Base-by-base conservation (phyloP, 2,329 filamentous ascomycete species). In the Cadophora sp. region DNA sequence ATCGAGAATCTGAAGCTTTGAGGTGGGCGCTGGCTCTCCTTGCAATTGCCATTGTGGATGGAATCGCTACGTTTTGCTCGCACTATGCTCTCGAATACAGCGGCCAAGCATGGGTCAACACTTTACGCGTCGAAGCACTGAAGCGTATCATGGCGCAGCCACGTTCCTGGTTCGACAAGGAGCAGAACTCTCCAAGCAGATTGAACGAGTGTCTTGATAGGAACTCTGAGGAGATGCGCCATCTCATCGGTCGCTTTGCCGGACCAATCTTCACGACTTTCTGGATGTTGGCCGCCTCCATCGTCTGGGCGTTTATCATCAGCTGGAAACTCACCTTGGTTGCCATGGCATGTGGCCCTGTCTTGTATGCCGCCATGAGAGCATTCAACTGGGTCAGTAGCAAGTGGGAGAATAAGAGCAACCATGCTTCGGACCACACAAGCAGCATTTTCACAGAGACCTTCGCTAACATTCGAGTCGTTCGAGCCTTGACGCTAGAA, bases 211-310 rank as follows among this genome's bases (percentile, higher is more conserved):
- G 86, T 55, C 84, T 98, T 0, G 93, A 97, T 74, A 87, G 91
- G 19, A 92, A 93, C 74, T 92, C 91, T 0, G 94, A 98, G 77
- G 93, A 97, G 76, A 94, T 96, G 87, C 87, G 92, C 9, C 94
- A 92, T 73, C 81, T 98, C 0, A 84, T 97, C 0, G 91, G 92
- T 1, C 87, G 91, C 1, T 97, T 97, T 75, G 84, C 90, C 0
- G 91, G 91, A 1, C 87, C 91, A 64, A 79, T 91, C 0, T 83
- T 94, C 16, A 87, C 91, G 11, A 89, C 92, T 3, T 76, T 83
- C 0, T 79, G 88, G 62, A 94, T 97, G 85, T 84, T 92, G 22
- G 66, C 81, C 0, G 85, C 91, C n/a, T 89, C 92, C 0, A 75
- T 96, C 7, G 75, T 86, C 1, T 97, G 94, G 94, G 89, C 92